A percentile compares a stretch with the other conserved stretches of the same genome.
Conservation (phyloP, 176 grass and related monocot species). For the Ensete glaucum region DNA sequence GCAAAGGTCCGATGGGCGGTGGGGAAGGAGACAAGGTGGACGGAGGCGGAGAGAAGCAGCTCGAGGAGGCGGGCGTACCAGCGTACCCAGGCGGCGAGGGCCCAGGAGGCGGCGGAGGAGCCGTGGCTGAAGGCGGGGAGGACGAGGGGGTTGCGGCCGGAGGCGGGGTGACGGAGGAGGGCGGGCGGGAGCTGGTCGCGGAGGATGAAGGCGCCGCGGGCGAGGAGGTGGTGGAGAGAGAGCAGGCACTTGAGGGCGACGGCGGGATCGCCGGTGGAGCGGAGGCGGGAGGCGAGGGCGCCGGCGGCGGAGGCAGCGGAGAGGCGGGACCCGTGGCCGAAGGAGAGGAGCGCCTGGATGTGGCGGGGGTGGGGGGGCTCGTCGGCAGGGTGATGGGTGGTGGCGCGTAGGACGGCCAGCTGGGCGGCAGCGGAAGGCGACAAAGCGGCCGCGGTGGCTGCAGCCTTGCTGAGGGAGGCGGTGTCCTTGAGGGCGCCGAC, state of each 20-base stretch:
- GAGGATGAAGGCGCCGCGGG: slow-evolving; percentile 62
- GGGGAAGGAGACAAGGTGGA: slow-evolving; percentile 1
- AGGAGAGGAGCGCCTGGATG: slow-evolving; percentile 67
- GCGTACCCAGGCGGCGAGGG: slow-evolving; percentile 56
- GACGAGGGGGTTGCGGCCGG: slow-evolving; percentile 76
- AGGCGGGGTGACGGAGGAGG: slow-evolving; percentile 47
- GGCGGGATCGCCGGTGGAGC: slow-evolving; percentile 35
- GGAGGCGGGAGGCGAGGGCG: slow-evolving; percentile 50
- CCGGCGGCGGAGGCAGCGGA: slow-evolving; percentile 38
- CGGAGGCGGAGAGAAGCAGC: slow-evolving; percentile 38
- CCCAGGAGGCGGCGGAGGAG: slow-evolving; percentile 34
- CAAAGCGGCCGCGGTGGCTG: slow-evolving; percentile 1
- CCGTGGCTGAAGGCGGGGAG: slow-evolving; percentile 56
- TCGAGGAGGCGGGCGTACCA: slow-evolving; percentile 76
- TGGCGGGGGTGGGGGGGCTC: slow-evolving; percentile 36
- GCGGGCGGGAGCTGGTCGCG: slow-evolving; percentile 61
- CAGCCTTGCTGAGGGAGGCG: slow-evolving; percentile 21
- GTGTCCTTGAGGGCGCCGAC: slow-evolving; percentile 43
- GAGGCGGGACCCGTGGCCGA: slow-evolving; percentile 71
- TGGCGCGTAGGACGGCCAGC: slow-evolving; percentile 52
- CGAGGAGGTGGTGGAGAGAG: slow-evolving; percentile 44
- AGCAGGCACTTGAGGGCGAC: slow-evolving; percentile 83
- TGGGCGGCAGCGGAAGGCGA: slow-evolving; percentile 32
- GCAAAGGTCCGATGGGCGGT: neutral
- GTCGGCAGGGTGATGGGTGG: slow-evolving; percentile 50